These are phyloP conservation scores for Erucastrum elatum DNA, from an alignment of 345 rosid genomes.

Conservation along the genomic window DNA sequence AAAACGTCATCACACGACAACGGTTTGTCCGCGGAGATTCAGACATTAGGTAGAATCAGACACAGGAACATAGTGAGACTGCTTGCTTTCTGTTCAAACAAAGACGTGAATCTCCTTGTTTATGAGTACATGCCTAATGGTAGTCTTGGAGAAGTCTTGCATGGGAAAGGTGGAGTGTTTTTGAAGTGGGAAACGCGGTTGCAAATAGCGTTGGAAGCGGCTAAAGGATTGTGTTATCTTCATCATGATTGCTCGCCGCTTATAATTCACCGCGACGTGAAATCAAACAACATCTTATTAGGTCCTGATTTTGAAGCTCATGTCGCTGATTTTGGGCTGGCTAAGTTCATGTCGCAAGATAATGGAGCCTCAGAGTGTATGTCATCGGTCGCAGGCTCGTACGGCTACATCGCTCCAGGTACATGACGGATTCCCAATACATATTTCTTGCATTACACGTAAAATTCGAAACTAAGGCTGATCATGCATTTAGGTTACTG, in stretches of 20 bases:
- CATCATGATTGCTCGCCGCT: constrained; percentile 96
- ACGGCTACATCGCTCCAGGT: constrained; percentile 99
- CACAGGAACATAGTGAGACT: constrained; percentile 90
- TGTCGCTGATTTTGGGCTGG: constrained; percentile 94
- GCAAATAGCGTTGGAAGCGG: constrained; percentile 84
- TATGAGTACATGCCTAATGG: constrained; percentile 44
- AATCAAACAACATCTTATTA: constrained; percentile 85
- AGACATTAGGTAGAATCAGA: constrained; percentile 80
- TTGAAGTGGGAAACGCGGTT: constrained; percentile 73
- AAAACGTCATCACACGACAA: constrained; percentile 73
- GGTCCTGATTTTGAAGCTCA: constrained; percentile 90
- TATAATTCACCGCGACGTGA: constrained; percentile 86
- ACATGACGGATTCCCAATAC: constrained; percentile 10
- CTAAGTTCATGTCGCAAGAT: constrained; percentile 75
- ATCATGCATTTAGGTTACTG: not conserved
- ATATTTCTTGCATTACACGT: constrained; percentile 4
- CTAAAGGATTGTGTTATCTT: constrained; percentile 87
- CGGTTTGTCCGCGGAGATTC: constrained; percentile 86
- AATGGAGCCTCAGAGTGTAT: constrained; percentile 85
- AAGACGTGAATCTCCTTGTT: constrained; percentile 76
- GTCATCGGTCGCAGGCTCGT: constrained; percentile 96
- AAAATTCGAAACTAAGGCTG: not conserved
- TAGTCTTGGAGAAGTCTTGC: constrained; percentile 85
- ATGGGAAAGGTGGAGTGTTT: constrained; percentile 75
- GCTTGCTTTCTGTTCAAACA: constrained; percentile 80